A percentile compares a stretch with the other conserved stretches of the same genome.
These are phyloP conservation scores for Puccinia brachypodii DNA, from an alignment of 1,284 basidiomycete genomes.

Conservation along the genomic window DNA sequence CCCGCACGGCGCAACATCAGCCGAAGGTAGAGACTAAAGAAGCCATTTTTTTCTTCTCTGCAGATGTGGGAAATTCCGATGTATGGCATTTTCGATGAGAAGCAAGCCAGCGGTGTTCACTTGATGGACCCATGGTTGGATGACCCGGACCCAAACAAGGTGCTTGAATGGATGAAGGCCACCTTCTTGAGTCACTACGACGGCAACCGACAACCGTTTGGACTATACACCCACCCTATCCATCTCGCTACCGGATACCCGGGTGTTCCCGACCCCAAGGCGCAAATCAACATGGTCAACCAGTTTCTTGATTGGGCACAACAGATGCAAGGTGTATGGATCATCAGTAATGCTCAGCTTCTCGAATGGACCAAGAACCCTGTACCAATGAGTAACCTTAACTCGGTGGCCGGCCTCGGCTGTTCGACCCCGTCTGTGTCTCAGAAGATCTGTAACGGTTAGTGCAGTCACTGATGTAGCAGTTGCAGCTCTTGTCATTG, in stretches of 20 bases:
- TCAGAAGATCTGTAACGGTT: slow-evolving; percentile 71
- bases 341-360: slow-evolving; percentile 72
- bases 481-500: background rate
- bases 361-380: slow-evolving; percentile 74
- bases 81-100: slow-evolving; percentile 71
- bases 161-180: slow-evolving; percentile 70
- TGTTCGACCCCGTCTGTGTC: slow-evolving; percentile 65
- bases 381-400: slow-evolving; percentile 65
- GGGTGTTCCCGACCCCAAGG: slow-evolving; percentile 62
- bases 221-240: slow-evolving; percentile 78
- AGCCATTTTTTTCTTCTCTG: background rate
- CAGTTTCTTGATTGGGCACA: slow-evolving; percentile 79
- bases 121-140: slow-evolving; percentile 81
- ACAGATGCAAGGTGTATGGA: slow-evolving; percentile 70
- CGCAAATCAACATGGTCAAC: slow-evolving; percentile 72
- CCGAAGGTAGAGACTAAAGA: background rate
- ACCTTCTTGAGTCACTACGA: slow-evolving; percentile 72
- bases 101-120: slow-evolving; percentile 65
- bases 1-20: background rate
- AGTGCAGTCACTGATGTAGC: slow-evolving; percentile 58
- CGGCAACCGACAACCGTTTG: slow-evolving; percentile 73
- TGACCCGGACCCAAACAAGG: slow-evolving; percentile 62
- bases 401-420: slow-evolving; percentile 63
- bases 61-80: slow-evolving; percentile 74
- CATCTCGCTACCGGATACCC: slow-evolving; percentile 69